Conservation (phyloP, 1,139 yeast genomes). For the Kazachstania sp. region DNA sequence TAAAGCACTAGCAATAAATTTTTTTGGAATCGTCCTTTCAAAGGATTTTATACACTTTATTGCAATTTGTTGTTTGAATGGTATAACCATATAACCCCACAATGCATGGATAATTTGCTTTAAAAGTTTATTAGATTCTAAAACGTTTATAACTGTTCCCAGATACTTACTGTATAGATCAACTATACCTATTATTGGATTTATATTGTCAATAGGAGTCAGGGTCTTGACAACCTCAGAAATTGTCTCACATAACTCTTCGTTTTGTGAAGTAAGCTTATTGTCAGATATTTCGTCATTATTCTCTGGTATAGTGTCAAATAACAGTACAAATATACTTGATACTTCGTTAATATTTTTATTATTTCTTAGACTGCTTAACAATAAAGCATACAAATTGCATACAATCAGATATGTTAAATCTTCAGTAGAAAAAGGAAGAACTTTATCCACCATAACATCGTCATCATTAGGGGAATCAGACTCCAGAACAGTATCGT, state of each 20-base stretch:
- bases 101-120: constrained; percentile 28
- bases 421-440: constrained; percentile 41
- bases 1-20: constrained; percentile 54
- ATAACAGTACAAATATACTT: constrained; percentile 36
- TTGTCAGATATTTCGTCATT: constrained; percentile 11
- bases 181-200: constrained; percentile 40
- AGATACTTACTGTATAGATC: constrained; percentile 35
- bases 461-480: constrained; percentile 9
- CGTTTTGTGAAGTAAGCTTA: constrained; percentile 25
- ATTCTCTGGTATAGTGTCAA: constrained; percentile 42
- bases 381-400: constrained; percentile 33
- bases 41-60: constrained; percentile 20
- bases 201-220: constrained; percentile 26
- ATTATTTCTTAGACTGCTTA: constrained; percentile 23
- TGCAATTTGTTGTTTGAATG: constrained; percentile 29
- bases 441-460: constrained; percentile 14
- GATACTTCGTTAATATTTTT: constrained; percentile 30
- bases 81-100: constrained; percentile 37
- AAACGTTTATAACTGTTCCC: constrained; percentile 13
- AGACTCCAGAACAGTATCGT: constrained; percentile 22
- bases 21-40: constrained; percentile 22
- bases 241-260: constrained; percentile 27
- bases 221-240: background rate
- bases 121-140: constrained; percentile 22
- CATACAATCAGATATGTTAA: constrained; percentile 38